These are phyloP conservation scores for Citrullus colocynthis DNA, from an alignment of 306 rosid genomes.

Conservation along the genomic window DNA sequence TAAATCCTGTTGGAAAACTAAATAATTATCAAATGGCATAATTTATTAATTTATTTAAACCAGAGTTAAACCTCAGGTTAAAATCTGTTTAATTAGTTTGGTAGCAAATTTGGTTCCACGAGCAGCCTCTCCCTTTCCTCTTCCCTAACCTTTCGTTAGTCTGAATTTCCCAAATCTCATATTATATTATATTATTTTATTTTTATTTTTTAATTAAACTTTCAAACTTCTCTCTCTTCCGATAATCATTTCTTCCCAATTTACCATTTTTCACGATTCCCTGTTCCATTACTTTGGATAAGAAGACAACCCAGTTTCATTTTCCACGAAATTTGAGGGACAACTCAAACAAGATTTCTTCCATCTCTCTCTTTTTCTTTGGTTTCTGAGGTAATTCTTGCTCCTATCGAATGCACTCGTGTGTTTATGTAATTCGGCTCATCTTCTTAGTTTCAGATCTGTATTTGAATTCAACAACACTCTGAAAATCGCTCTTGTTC, in stretches of 20 bases:
- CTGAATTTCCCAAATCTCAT: background rate
- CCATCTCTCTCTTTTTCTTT: background rate
- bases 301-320: background rate
- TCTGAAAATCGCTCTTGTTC: background rate
- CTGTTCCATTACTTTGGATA: constrained; percentile 5
- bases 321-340: background rate
- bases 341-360: background rate
- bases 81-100: background rate
- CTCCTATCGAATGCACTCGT: background rate
- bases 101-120: background rate
- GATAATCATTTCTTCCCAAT: background rate
- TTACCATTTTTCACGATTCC: background rate
- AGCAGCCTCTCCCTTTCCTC: background rate
- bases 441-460: background rate
- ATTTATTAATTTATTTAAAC: background rate
- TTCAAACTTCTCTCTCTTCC: background rate
- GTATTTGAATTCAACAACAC: background rate
- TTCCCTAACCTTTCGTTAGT: background rate
- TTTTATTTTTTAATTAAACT: background rate
- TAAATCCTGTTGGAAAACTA: too few species aligned
- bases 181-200: too few species aligned
- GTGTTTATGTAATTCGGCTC: background rate
- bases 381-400: constrained; percentile 1
- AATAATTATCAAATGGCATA: too few species aligned
- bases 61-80: background rate